Evolutionary conservation across 2,329 filamentous ascomycete genomes (phyloP), one percentile per base, ranked within the genome.

Genomic region (Talaromyces sp.): DNA sequence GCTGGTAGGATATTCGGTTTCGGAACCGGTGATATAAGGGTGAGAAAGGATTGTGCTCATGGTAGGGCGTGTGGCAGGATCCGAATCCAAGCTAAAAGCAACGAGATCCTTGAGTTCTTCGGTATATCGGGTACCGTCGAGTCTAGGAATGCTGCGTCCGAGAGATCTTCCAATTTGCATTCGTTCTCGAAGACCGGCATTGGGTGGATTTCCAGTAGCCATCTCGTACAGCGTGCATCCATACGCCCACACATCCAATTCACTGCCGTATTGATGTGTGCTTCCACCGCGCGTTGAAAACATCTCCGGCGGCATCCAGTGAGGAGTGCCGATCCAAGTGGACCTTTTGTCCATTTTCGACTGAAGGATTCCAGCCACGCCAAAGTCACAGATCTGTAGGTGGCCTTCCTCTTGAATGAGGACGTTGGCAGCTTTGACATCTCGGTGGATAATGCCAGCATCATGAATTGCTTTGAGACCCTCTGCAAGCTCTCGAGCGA

Each of bases 271-370:
- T 55, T 77, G 72, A 57, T 78, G 75, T 8, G 72, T 75, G 58
- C 74, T 72, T 6, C 62, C 63, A 10, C 69, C 67, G 3, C 69
- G 68, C 51, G 68, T 70, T 51, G 74, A 67, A 63, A 80, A 80
- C 69, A 87, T 77, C 68, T 88, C 85, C 4, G 83, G 84, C 6
- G 85, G 82, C 85, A 88, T 87, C 83, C 84, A 88, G 67, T 87
- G 82, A 3, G 85, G 83, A 3, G 85, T 88, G 26, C 85, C 85
- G 56, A 88, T 83, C 70, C 87, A 85, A 4, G 85, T 88, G 10
- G 82, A 82, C 59, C 85, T 78, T 71, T 88, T 88, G 59, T 84
- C 81, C 59, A 79, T 76, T 60, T 83, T 79, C 3, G 80, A 82
- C 64, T 87, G 83, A 10, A 88, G 75, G 9, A 85, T 76, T n/a